Conservation (phyloP, 768 basidiomycete species). For the Russula virescens region DNA sequence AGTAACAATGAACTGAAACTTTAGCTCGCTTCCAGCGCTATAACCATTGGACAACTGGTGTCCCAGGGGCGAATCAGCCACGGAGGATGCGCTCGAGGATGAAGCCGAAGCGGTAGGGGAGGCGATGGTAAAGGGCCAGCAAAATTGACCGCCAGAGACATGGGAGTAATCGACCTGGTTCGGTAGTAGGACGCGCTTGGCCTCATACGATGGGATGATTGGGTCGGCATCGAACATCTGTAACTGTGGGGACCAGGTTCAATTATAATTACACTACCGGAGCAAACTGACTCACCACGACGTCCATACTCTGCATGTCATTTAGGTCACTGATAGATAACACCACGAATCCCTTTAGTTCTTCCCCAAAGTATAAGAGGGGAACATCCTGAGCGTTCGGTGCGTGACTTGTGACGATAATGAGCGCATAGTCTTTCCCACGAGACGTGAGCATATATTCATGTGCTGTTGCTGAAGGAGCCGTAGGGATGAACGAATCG, state of each 20-base stretch:
- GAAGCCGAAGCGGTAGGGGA: not conserved
- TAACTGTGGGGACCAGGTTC: not conserved
- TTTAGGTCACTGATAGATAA: slow-evolving; percentile 1
- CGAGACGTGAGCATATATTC: slow-evolving; percentile 5
- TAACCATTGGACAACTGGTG: not conserved
- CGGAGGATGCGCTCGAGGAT: not conserved
- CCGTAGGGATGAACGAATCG: not conserved
- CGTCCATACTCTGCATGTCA: slow-evolving; percentile 12
- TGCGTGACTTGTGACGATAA: slow-evolving; percentile 11
- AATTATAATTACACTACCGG: not conserved
- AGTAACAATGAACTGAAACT: slow-evolving; percentile 10
- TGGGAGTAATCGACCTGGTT: slow-evolving; percentile 2
- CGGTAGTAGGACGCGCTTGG: not conserved
- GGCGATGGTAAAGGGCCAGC: slow-evolving; percentile 13
- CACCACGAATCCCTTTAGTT: slow-evolving; percentile 4
- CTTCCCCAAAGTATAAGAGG: slow-evolving; percentile 14
- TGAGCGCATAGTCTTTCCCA: slow-evolving; percentile 13
- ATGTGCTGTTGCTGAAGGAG: not conserved
- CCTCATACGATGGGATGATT: not conserved
- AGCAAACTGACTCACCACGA: slow-evolving; percentile 11
- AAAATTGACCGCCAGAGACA: not conserved
- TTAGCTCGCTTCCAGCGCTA: not conserved
- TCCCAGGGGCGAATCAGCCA: not conserved
- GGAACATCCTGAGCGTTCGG: not conserved
- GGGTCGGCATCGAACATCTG: slow-evolving; percentile 8